Evolutionary conservation across 1,139 yeast genomes (phyloP), one percentile per base, ranked within the genome.

Genomic region (Saccharomyces hybrid): DNA sequence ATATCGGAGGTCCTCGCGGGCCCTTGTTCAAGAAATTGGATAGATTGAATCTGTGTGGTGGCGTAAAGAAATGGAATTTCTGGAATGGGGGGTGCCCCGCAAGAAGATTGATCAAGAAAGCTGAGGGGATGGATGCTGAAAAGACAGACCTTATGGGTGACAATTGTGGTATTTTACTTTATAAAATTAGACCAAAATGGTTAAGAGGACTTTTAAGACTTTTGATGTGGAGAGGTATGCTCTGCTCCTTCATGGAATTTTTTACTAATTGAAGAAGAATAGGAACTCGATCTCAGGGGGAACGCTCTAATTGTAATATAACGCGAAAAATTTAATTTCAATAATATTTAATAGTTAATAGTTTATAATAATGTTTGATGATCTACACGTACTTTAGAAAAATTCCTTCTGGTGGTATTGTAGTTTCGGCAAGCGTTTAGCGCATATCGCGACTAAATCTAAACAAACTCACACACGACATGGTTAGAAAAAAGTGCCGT

Each of bases 1-100:
- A 85, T 67, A 88, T 91, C 52, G 90, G 86, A 64, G 98, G 97
- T 0, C 98, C 98, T 2, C 73, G 80, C 1, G 98, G 98, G 0
- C 98, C 98, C 0, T 70, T 90, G 53, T 76, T 78, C 58, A 90
- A 90, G 70, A 86, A 89, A 64, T 74, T 90, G 54, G 67, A 78
- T 49, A 75, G 97, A 53, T 68, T 74, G 2, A 77, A 80, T 19
- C 84, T 93, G 1, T 90, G 98, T 68, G 95, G 90, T 67, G 74
- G 95, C 49, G 76, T 81, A 56, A 89, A 88, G 68, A 88, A 96
- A 96, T 84, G 88, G 86, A 83, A 83, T 68, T 61, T 75, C 48
- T 74, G 81, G 74, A 79, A 78, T 57, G 44, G 28, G 3, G 84
- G 89, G 1, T 90, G 97, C 70, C 84, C 83, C 27, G 81, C 89